Percentiles rank a stretch among this genome's conserved stretches.
phyloP scores from a whole-genome alignment of 2,329 filamentous ascomycete genomes.

The Aspergillus cejpii region DNA sequence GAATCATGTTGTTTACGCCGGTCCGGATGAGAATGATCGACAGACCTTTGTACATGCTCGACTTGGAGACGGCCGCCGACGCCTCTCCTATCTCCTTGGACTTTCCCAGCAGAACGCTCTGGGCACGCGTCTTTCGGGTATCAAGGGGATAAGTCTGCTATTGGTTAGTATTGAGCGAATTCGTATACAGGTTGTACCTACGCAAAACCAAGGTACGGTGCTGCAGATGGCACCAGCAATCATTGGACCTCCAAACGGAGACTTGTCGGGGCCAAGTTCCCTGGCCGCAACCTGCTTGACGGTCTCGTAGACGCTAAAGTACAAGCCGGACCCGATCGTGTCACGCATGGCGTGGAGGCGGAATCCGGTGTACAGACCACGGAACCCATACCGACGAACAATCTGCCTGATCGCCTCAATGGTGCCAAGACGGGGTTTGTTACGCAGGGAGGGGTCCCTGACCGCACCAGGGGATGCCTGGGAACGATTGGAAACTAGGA shows the following conservation, averaged over 20 bases:
- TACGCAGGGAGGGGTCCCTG: slow-evolving; percentile 31
- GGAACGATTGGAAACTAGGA: slow-evolving; percentile 40
- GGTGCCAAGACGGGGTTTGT: slow-evolving; percentile 38
- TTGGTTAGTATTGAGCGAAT: slow-evolving; percentile 9
- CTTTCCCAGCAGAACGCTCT: slow-evolving; percentile 42
- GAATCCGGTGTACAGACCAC: slow-evolving; percentile 44
- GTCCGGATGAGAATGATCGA: slow-evolving; percentile 44
- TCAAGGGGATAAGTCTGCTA: slow-evolving; percentile 44
- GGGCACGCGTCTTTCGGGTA: slow-evolving; percentile 45
- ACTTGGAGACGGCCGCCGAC: slow-evolving; percentile 35
- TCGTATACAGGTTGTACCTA: slow-evolving; percentile 24
- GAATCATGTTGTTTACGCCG: slow-evolving; percentile 45
- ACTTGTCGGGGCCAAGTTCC: slow-evolving; percentile 39
- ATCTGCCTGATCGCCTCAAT: slow-evolving; percentile 41
- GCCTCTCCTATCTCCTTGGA: slow-evolving; percentile 39
- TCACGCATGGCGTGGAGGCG: slow-evolving; percentile 42
- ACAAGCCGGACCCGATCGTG: slow-evolving; percentile 42
- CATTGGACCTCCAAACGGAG: slow-evolving; percentile 40
- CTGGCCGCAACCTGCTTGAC: slow-evolving; percentile 43
- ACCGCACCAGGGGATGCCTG: slow-evolving; percentile 33
- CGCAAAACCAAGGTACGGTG: slow-evolving; percentile 44
- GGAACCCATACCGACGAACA: slow-evolving; percentile 38
- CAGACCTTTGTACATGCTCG: slow-evolving; percentile 45
- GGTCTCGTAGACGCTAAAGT: slow-evolving; percentile 45
- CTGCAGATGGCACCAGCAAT: slow-evolving; percentile 44